Evolutionary conservation across 371 early-diverging fungal genomes (phyloP).

Genomic region (Mortierella sp.): DNA sequence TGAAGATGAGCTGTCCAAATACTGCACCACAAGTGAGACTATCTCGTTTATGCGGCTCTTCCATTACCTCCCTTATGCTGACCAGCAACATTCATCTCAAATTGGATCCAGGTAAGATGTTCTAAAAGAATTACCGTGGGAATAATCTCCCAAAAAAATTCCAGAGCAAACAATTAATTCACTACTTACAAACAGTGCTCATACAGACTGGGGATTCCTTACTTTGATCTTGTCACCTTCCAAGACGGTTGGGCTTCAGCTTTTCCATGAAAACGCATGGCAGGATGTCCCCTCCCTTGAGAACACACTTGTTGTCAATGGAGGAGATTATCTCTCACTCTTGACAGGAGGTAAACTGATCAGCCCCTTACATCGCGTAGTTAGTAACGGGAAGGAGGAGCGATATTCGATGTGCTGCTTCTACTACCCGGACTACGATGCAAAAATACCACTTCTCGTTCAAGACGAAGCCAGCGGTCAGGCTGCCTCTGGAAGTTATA

Average conservation of each 20-base stretch:
- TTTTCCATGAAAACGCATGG: conserved; percentile 59
- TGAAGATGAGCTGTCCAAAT: conserved; percentile 42
- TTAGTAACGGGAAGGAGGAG: conserved; percentile 53
- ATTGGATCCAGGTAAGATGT: conserved; percentile 42
- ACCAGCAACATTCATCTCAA: conserved; percentile 30
- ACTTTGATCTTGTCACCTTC: conserved; percentile 63
- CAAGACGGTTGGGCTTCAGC: conserved; percentile 60
- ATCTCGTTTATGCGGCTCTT: conserved; percentile 67
- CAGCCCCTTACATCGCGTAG: conserved; percentile 67
- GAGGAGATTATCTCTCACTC: conserved; percentile 67
- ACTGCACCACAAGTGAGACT: conserved; percentile 60
- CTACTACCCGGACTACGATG: conserved; percentile 54
- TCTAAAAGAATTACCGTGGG: conserved; percentile 44
- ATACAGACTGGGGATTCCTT: conserved; percentile 71
- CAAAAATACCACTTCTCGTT: conserved; percentile 51
- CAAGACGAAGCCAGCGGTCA: conserved; percentile 42
- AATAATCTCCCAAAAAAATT: conserved; percentile 12
- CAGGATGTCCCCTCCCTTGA: conserved; percentile 60
- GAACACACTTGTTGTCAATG: conserved; percentile 65
- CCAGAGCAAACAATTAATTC: not conserved
- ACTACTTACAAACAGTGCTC: conserved; percentile 28
- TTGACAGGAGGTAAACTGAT: conserved; percentile 61
- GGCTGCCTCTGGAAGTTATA: conserved; percentile 47
- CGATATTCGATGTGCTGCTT: conserved; percentile 60
- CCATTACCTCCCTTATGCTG: conserved; percentile 61